phyloP scores from a whole-genome alignment of 2,329 filamentous ascomycete genomes.

The Botrytis fabae region DNA sequence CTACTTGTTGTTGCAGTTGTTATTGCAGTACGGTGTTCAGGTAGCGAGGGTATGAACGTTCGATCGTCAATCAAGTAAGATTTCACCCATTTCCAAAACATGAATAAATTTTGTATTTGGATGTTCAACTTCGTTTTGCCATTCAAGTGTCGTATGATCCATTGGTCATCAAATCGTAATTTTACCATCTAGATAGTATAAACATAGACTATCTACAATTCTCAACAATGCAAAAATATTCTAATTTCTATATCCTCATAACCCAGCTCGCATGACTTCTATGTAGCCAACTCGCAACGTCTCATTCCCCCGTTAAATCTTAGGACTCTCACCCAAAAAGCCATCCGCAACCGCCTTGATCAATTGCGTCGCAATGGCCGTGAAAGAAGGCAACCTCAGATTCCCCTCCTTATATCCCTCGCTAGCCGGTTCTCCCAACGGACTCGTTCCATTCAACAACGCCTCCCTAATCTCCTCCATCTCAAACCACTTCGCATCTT shows the following conservation, averaged over 20 bases:
- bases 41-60: neutral
- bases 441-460: conserved; percentile 64
- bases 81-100: neutral
- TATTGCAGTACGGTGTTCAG: neutral
- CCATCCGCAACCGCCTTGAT: conserved; percentile 74
- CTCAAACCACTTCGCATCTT: conserved; percentile 84
- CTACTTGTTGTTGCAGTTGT: neutral
- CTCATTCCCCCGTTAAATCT: conserved; percentile 29
- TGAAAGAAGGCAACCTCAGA: conserved; percentile 77
- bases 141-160: neutral
- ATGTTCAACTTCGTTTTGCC: neutral
- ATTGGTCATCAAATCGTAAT: neutral
- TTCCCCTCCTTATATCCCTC: conserved; percentile 72
- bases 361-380: conserved; percentile 90
- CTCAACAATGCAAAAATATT: neutral
- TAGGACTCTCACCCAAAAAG: conserved; percentile 52
- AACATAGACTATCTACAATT: neutral
- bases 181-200: neutral
- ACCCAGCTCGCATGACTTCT: conserved; percentile 15
- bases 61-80: neutral
- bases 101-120: no score
- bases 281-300: neutral
- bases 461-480: conserved; percentile 80
- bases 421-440: conserved; percentile 63
- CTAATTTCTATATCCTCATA: neutral